Percentiles rank a stretch among this genome's conserved stretches.
Conservation (phyloP, 1,284 basidiomycete species). For the Ustilago bromivora region DNA sequence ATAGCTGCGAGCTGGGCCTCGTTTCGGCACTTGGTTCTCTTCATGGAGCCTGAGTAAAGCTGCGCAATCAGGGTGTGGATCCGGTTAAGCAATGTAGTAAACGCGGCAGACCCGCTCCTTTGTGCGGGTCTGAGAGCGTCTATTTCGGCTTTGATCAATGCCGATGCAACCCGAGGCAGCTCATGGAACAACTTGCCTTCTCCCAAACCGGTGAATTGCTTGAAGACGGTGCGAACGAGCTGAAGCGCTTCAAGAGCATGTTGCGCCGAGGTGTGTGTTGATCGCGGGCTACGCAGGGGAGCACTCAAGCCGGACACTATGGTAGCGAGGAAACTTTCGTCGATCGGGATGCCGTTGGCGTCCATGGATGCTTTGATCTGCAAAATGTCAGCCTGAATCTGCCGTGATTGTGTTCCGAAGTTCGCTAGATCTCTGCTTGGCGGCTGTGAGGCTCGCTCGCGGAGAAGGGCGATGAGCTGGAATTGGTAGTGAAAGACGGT, state of each 20-base stretch:
- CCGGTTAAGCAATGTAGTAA: not conserved
- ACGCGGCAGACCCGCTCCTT: too few species aligned
- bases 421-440: not conserved
- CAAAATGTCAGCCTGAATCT: conserved; percentile 15
- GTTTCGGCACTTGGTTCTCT: not conserved
- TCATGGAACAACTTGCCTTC: not conserved
- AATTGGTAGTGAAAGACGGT: conserved; percentile 29
- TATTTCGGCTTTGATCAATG: conserved; percentile 27
- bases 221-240: conserved; percentile 13
- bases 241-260: conserved; percentile 4
- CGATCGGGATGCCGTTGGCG: conserved; percentile 10
- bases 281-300: conserved; percentile 26
- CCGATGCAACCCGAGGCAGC: conserved; percentile 10
- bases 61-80: not conserved
- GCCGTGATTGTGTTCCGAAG: conserved; percentile 5
- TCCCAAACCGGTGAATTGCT: not conserved
- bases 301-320: conserved; percentile 29
- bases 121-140: conserved; percentile 8
- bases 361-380: conserved; percentile 28
- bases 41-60: not conserved
- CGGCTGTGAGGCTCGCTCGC: not conserved
- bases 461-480: conserved; percentile 30
- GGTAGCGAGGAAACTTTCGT: conserved; percentile 41
- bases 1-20: conserved; percentile 10
- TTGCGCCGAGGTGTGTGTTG: not conserved